phyloP scores from a whole-genome alignment of 192 early-diverging fungal genomes.

The Fimicolochytrium jonesii region DNA sequence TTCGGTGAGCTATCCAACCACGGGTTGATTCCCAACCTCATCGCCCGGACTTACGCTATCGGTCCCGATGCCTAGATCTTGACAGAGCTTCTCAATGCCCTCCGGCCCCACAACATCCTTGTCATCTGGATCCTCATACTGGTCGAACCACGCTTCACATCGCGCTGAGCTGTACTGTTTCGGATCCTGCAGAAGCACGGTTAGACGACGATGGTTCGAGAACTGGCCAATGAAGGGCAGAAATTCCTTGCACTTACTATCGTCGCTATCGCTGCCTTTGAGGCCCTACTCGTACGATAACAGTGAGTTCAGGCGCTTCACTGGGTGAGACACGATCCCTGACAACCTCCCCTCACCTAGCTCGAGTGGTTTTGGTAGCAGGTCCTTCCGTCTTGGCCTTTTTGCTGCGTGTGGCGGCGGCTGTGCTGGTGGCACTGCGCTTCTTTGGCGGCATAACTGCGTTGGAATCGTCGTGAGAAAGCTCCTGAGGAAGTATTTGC shows the following conservation, averaged over 20 bases:
- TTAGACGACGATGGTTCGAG: no score
- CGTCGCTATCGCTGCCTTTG: neutral
- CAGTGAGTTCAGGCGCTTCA: neutral
- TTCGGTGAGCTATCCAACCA: neutral
- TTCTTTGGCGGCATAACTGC: slow-evolving; percentile 8
- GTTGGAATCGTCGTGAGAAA: no score
- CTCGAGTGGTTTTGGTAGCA: neutral
- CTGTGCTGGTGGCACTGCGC: neutral
- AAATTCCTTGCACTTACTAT: no score
- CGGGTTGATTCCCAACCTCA: no score
- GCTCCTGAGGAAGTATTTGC: no score
- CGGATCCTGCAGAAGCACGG: neutral
- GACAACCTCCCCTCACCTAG: neutral
- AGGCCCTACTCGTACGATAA: neutral
- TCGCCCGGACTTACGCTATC: slow-evolving; percentile 18
- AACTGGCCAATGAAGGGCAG: no score
- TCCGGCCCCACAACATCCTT: slow-evolving; percentile 25
- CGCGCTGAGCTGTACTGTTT: neutral
- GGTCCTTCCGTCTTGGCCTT: neutral
- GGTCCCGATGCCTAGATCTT: slow-evolving; percentile 11
- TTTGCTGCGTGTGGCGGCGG: neutral
- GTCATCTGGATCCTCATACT: slow-evolving; percentile 23
- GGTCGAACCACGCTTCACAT: slow-evolving; percentile 5
- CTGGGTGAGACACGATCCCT: neutral
- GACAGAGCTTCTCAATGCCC: slow-evolving; percentile 17